Evolutionary conservation across 495 filamentous ascomycete genomes (phyloP), one percentile per base, ranked within the genome.

Genomic region (Sporormia fimetaria): DNA sequence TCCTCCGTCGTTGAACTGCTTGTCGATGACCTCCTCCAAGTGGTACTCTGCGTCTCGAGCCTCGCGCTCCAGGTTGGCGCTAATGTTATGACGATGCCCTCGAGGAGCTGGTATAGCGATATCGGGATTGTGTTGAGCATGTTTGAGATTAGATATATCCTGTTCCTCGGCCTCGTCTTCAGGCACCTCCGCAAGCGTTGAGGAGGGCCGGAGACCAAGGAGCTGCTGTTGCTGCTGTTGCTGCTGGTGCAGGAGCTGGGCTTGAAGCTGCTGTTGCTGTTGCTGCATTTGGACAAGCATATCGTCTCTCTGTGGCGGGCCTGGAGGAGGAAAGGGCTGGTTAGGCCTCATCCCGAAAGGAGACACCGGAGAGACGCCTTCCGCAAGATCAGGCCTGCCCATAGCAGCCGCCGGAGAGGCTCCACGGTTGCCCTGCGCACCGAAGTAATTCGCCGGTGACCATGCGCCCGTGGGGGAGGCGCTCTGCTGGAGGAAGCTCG

Each of bases 21-120:
- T 74, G 22, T 81, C 70, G 47, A 83, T 76, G 26, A 80, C 75
- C 49, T 80, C 70, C 51, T 84, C 82, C 40, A 87, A 57, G 41
- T 87, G 81, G 51, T 90, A 85, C 42, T 92, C 80, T n/a, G 75
- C 74, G 55, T 85, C 78, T 34, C 92, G 82, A 30, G 93, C 75
- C 47, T 92, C 86, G 53, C 79, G 76, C 58, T 94, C 84, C 20
- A 95, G 67, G 22, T 73, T 82, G 40, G 75, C 72, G 44, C 76
- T 81, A 26, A 79, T 60, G 47, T 82, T 80, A 33, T 80, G 77
- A 25, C 63, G 64, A 46, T 79, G 76, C 15, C 74, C 70, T 38
- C 73, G 71, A 29, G 80, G 78, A 26, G 70, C 76, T 7, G 79
- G 80, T 28, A 74, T 68, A 33, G 73, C 76, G 54, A 83, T 73